These are phyloP conservation scores for Mangifera indica DNA, from an alignment of 345 rosid species.

Conservation along the genomic window DNA sequence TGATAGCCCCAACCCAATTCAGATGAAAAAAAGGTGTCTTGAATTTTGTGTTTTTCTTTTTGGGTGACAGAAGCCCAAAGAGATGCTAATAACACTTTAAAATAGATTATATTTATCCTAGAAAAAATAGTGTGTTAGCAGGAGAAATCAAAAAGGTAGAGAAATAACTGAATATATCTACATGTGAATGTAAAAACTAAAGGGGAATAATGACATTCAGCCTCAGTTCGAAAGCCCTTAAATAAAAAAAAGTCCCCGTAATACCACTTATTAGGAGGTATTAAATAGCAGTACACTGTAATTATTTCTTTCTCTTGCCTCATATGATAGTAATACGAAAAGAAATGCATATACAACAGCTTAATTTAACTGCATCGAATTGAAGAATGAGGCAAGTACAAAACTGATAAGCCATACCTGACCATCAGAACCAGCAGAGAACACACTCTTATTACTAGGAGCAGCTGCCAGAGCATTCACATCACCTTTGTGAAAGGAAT, in stretches of 20 bases:
- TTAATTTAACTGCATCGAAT: not conserved
- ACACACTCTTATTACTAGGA: conserved; percentile 84
- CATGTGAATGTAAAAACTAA: not conserved
- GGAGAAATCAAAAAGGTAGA: not conserved
- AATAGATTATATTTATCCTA: not conserved
- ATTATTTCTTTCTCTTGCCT: not conserved
- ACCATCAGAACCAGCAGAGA: conserved; percentile 94
- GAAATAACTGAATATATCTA: not conserved
- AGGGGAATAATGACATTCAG: not conserved
- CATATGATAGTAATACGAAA: not conserved
- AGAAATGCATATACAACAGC: not conserved
- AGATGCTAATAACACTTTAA: no score
- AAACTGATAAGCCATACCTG: conserved; percentile 46
- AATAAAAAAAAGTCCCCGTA: not conserved
- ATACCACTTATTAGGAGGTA: not conserved
- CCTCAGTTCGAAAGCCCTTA: not conserved
- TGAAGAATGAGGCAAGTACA: not conserved
- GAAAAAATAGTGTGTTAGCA: not conserved
- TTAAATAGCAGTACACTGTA: not conserved
- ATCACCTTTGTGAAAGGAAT: conserved; percentile 84
- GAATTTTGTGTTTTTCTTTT: no score
- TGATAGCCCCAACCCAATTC: no score
- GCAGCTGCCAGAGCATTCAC: conserved; percentile 77
- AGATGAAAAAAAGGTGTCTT: no score
- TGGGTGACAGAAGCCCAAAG: no score